Conservation (phyloP, 106 monocot species). For the Dendrobium officinale region DNA sequence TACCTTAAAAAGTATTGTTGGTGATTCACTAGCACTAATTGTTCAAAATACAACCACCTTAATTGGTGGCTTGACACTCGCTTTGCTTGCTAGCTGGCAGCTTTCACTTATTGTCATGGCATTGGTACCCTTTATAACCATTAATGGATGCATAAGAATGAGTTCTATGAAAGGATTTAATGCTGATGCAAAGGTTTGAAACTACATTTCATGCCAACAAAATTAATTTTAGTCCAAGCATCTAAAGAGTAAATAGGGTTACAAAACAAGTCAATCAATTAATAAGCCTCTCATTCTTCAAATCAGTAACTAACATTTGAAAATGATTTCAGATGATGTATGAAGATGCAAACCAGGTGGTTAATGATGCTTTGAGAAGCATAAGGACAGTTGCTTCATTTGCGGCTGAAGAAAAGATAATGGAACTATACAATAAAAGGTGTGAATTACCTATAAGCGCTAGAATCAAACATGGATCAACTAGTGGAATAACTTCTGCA, state of each 20-base stretch:
- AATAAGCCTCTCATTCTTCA: neutral
- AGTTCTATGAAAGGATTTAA: constrained; percentile 49
- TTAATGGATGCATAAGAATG: constrained; percentile 43
- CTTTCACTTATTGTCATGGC: constrained; percentile 30
- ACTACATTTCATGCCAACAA: neutral
- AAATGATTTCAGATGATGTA: constrained; percentile 25
- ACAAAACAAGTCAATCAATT: no score
- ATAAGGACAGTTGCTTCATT: constrained; percentile 52
- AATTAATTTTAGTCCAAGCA: no score
- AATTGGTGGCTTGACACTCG: constrained; percentile 25
- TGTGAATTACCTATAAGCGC: constrained; percentile 21
- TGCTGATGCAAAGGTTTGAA: constrained; percentile 45
- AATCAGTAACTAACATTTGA: neutral
- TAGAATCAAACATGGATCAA: constrained; percentile 25
- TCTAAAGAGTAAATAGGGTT: no score
- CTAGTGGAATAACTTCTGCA: constrained; percentile 39
- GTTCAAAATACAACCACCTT: constrained; percentile 30
- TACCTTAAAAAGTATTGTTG: constrained; percentile 34
- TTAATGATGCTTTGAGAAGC: constrained; percentile 36
- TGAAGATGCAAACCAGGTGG: constrained; percentile 44
- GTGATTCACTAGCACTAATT: constrained; percentile 29
- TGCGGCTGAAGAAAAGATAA: constrained; percentile 30
- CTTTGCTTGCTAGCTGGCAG: constrained; percentile 39
- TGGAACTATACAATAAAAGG: constrained; percentile 20
- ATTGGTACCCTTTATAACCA: constrained; percentile 30